Conservation (phyloP, 148 eudicot genomes). For the Gaultheria prostrata region DNA sequence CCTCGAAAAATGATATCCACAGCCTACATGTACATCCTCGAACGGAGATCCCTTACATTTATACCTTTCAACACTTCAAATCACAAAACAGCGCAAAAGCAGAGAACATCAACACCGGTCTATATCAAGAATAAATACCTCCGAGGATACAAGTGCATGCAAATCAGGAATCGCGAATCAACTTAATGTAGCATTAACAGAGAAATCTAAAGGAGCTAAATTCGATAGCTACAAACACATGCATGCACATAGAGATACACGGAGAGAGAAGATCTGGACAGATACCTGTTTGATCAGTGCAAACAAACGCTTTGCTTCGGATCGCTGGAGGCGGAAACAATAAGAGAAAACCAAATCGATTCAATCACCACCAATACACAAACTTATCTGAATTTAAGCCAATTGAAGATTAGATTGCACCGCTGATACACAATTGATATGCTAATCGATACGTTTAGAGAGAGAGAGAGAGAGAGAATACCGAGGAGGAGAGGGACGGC, state of each 20-base stretch:
- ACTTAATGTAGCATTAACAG: neutral
- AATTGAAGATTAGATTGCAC: neutral
- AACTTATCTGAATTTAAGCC: neutral
- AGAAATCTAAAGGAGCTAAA: neutral
- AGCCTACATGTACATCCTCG: neutral
- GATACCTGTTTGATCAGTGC: conserved; percentile 13
- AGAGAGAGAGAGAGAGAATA: neutral
- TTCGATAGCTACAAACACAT: neutral
- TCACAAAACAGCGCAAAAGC: neutral
- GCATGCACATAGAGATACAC: neutral
- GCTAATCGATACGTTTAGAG: neutral
- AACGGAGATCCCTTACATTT: neutral
- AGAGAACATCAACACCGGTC: neutral
- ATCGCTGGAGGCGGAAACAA: conserved; percentile 12
- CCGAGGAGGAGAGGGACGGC: conserved; percentile 19
- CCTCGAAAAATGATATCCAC: neutral
- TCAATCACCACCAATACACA: conserved; percentile 1
- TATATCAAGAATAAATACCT: neutral
- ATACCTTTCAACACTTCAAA: neutral
- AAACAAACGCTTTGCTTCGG: conserved; percentile 7
- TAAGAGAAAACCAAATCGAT: conserved; percentile 17
- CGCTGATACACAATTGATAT: neutral
- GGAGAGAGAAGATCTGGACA: conserved; percentile 6
- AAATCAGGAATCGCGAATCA: conserved; percentile 4
- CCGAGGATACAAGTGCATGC: conserved; percentile 11